Evolutionary conservation across 1,284 basidiomycete genomes (phyloP).

Genomic region (Neolentinus lepideus): DNA sequence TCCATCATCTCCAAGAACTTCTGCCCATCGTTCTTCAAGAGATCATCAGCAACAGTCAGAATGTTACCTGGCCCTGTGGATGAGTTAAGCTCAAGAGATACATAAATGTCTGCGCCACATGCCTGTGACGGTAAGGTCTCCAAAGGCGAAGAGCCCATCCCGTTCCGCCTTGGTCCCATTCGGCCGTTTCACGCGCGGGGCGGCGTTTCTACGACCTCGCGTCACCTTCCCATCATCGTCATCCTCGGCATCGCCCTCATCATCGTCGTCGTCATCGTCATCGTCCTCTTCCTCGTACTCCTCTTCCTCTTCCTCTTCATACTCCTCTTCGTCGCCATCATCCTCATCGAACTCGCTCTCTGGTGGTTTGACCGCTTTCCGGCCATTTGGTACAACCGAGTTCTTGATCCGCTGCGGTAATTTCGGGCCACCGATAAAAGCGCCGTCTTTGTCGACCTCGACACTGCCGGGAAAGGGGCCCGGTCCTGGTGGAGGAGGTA

Average conservation of each 20-base stretch:
- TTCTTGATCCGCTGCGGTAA: constrained; percentile 31
- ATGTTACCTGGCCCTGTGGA: constrained; percentile 72
- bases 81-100: constrained; percentile 5
- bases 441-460: constrained; percentile 88
- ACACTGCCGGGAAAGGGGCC: constrained; percentile 98
- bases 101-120: constrained; percentile 21
- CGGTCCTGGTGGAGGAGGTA: constrained; percentile 89
- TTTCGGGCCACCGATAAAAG: constrained; percentile 56
- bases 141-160: constrained; percentile 74
- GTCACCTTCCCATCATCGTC: constrained; percentile 35
- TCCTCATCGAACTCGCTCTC: constrained; percentile 66
- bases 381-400: constrained; percentile 19
- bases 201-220: constrained; percentile 13
- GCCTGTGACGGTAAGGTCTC: constrained; percentile 81
- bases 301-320: constrained; percentile 52
- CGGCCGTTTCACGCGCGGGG: constrained; percentile 20
- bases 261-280: constrained; percentile 59
- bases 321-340: constrained; percentile 49
- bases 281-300: constrained; percentile 62
- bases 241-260: constrained; percentile 54
- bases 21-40: constrained; percentile 96
- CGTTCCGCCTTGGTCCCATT: constrained; percentile 34
- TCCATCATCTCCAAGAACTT: constrained; percentile 99
- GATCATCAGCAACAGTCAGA: constrained; percentile 97
- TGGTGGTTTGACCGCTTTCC: constrained; percentile 9